Evolutionary conservation across 768 basidiomycete genomes (phyloP).

Genomic region (Daedaleopsis sinensis): DNA sequence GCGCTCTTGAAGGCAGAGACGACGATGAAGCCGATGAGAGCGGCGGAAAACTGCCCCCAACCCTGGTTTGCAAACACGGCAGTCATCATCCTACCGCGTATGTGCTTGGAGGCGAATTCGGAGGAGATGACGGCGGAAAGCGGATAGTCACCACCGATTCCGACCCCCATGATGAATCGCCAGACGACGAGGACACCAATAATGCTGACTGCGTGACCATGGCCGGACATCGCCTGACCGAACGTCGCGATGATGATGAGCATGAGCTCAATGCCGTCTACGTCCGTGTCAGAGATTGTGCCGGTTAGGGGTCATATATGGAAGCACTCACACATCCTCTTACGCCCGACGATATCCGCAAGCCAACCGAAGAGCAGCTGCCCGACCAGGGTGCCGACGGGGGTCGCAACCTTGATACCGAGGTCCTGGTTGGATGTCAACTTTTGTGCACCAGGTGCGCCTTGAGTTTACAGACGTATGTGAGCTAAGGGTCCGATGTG

Average conservation of each 20-base stretch:
- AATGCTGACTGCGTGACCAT: slow-evolving; percentile 66
- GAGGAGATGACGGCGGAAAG: slow-evolving; percentile 85
- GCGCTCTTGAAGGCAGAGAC: slow-evolving; percentile 68
- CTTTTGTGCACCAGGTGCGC: slow-evolving; percentile 16
- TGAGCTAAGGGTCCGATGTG: background rate
- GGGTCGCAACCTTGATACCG: slow-evolving; percentile 77
- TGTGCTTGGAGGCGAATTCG: slow-evolving; percentile 80
- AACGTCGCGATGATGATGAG: slow-evolving; percentile 83
- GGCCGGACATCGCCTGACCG: slow-evolving; percentile 75
- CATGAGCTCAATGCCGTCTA: slow-evolving; percentile 75
- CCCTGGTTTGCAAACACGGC: slow-evolving; percentile 87
- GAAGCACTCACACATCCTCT: slow-evolving; percentile 69
- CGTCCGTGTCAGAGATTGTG: background rate
- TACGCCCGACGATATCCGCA: slow-evolving; percentile 76
- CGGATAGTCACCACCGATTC: slow-evolving; percentile 91
- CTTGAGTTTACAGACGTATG: background rate
- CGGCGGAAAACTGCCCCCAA: slow-evolving; percentile 81
- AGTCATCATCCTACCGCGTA: slow-evolving; percentile 86
- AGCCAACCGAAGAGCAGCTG: slow-evolving; percentile 83
- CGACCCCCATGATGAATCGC: slow-evolving; percentile 83
- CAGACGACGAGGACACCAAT: slow-evolving; percentile 80
- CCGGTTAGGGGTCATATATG: background rate
- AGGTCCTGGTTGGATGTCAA: slow-evolving; percentile 68
- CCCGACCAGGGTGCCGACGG: slow-evolving; percentile 74
- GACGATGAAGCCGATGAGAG: slow-evolving; percentile 65